Base-by-base conservation (phyloP, 2,329 filamentous ascomycete genomes). In the Stachybotrys chartarum region DNA sequence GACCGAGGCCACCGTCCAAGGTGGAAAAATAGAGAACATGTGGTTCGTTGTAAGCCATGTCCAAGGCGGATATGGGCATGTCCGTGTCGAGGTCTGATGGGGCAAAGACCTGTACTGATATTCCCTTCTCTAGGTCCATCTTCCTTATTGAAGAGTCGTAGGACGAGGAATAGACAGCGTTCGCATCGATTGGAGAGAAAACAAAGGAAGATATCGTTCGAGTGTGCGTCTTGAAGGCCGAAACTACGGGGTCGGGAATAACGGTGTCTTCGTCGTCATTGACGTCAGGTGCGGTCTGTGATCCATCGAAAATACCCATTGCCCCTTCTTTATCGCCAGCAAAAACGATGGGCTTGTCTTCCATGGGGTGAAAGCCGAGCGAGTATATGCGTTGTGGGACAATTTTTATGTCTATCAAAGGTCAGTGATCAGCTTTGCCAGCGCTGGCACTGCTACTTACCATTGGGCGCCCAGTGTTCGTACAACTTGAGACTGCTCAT, bases 311-410 rank as follows among this genome's bases (percentile, higher is more conserved):
- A 1, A 99, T 83, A 0, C 94, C 94, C 56, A 97, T 78, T 30
- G 91, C 89, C 1, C 94, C 93, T 60, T 95, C 81, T 68, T 99
- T 99, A 65, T 99, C 94, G 11, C 93, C 93, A 0, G 93, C 93
- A 67, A 99, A 95, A 1, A 97, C 81, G 3, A 99, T 77, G 0
- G 92, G 85, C 64, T 97, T 97, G 3, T 92, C 85, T 56, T 85
- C 78, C 0, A 86, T 92, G 0, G 94, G 94, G 64, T 99, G 94
- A 62, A 99, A 93, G 0, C 87, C 85, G 63, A 97, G 84, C 0
- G 89, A 81, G 66, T 97, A 99, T 14, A 96, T 82, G 54, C 93
- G 78, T 62, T 96, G 91, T 0, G 91, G 92, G 0, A 89, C 93
- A 51, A 97, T 86, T 68, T 97, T 97, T 64, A 97, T 94, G 54